These are phyloP conservation scores for Xylariaceae sp. DNA, from an alignment of 2,329 filamentous ascomycete genomes.

Conservation along the genomic window DNA sequence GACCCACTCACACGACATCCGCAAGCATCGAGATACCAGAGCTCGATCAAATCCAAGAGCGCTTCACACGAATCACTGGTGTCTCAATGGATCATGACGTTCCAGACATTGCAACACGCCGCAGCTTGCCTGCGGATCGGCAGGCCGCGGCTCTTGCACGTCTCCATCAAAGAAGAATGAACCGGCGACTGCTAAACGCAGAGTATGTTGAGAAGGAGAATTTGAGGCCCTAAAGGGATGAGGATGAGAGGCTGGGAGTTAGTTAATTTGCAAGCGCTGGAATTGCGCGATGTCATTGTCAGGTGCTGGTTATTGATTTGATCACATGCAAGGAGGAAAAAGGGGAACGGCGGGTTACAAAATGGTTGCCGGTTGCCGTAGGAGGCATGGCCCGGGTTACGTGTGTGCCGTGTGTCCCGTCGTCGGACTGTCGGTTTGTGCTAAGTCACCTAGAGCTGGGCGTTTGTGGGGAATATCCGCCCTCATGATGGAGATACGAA, in stretches of 20 bases:
- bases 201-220: slow-evolving; percentile 43
- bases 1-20: slow-evolving; percentile 27
- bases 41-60: slow-evolving; percentile 43
- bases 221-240: slow-evolving; percentile 26
- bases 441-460: background rate
- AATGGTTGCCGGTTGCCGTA: too few species aligned
- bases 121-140: slow-evolving; percentile 45
- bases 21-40: slow-evolving; percentile 31
- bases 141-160: slow-evolving; percentile 50
- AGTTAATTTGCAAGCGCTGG: background rate
- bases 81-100: slow-evolving; percentile 30
- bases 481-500: slow-evolving; percentile 11
- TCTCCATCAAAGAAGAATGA: slow-evolving; percentile 49
- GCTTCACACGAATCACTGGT: slow-evolving; percentile 42
- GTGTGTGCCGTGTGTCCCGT: too few species aligned
- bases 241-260: background rate
- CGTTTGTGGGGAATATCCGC: slow-evolving; percentile 19
- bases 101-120: slow-evolving; percentile 38
- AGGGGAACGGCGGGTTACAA: too few species aligned
- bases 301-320: too few species aligned
- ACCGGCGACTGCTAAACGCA: slow-evolving; percentile 37
- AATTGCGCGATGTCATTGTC: background rate
- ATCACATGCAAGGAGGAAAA: too few species aligned
- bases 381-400: too few species aligned
- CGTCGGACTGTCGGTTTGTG: background rate